Base-by-base conservation (phyloP, 2,329 filamentous ascomycete species). In the Colletotrichum sp. region DNA sequence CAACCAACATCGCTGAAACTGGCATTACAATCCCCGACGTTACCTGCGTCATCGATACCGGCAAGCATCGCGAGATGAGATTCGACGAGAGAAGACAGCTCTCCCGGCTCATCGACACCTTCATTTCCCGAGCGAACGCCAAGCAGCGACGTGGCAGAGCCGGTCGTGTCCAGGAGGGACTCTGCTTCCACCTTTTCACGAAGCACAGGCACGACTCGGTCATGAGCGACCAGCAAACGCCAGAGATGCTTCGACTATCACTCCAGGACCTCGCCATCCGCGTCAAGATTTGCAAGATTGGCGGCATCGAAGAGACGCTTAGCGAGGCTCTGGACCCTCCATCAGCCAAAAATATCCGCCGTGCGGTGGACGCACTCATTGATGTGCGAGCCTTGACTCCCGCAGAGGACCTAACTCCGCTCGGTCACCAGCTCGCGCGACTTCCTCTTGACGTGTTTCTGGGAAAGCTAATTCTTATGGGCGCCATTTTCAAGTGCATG, bases 1-100 rank as follows among this genome's bases (percentile, higher is more conserved):
- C 97, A 3, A 99, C 97, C 16, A 99, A 99, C 80, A 99, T 99
- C 82, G 97, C 97, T 6, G 97, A 99, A 83, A 99, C 97, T 1
- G 97, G 97, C 86, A 98, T 99, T 80, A 99, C 97, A 0, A 99
- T 99, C 77, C 97, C 97, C 2, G 97, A 99, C 81, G 95, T 99
- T 34, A 98, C 97, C 1, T 98, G 96, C 78, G 97, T 99, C 59
- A 94, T 99, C 72, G 97, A 99, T 82, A 96, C 95, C 1, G 97
- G 97, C 70, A 98, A 98, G 83, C 96, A 98, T 83, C 95, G 97
- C 77, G 96, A 98, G 83, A 98, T 98, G 96, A 89, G 96, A 33
- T 98, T 98, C 78, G 96, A 99, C 80, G 97, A 99, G 84, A 91
- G 94, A 69, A 90, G 95, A 70, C 97, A 99, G 80, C 88, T 99